A percentile compares a stretch with the other conserved stretches of the same genome.
Evolutionary conservation across 345 rosid genomes (phyloP).

Genomic region (Laguncularia racemosa): DNA sequence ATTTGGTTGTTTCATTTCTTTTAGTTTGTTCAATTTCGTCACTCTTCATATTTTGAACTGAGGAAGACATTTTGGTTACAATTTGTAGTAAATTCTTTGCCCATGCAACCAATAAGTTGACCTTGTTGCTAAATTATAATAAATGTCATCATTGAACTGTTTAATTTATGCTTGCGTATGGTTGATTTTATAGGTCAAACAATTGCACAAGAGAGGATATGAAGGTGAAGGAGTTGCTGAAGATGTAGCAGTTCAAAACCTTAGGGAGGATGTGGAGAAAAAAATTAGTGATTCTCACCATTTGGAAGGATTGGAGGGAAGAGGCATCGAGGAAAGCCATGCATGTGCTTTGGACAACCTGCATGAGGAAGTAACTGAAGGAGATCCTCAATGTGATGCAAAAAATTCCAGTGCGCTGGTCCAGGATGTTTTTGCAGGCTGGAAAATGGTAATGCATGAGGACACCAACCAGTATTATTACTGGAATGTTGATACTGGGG

Average conservation of each 20-base stretch:
- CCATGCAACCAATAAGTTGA: no score
- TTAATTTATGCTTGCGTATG: no score
- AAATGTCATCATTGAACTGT: no score
- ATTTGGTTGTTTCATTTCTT: no score
- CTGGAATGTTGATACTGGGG: constrained; percentile 94
- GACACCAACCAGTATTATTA: constrained; percentile 84
- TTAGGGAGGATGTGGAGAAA: constrained; percentile 21
- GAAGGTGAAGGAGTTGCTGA: constrained; percentile 27
- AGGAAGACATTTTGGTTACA: background rate
- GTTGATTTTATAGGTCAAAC: constrained; percentile 33
- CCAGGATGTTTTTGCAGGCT: constrained; percentile 46
- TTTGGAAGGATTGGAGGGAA: constrained; percentile 20
- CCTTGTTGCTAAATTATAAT: no score
- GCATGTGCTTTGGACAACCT: constrained; percentile 17
- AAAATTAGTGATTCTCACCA: constrained; percentile 22
- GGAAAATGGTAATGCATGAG: constrained; percentile 89
- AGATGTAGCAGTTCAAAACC: constrained; percentile 20
- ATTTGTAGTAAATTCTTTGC: no score
- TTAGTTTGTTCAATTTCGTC: no score
- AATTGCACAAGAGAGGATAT: constrained; percentile 15
- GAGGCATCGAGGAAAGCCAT: constrained; percentile 23
- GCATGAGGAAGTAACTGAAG: constrained; percentile 25
- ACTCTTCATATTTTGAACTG: background rate
- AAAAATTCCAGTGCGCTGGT: constrained; percentile 33
- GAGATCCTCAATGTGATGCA: constrained; percentile 26